A percentile compares a stretch with the other conserved stretches of the same genome.
Conservation (phyloP, 768 basidiomycete genomes). For the Russula brevipes region DNA sequence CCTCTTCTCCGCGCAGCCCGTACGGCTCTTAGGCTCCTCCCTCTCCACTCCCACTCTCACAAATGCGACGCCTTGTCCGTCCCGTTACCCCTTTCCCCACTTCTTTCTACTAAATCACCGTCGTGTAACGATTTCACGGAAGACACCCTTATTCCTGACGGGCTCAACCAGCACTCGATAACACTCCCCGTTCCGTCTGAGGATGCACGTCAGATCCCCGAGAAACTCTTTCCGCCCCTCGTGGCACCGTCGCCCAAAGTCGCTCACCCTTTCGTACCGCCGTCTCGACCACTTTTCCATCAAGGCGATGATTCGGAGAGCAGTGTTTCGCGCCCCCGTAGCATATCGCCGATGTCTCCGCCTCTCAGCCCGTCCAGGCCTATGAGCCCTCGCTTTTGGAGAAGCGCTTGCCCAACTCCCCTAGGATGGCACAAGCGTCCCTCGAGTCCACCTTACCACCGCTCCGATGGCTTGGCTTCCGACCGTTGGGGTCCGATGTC, state of each 20-base stretch:
- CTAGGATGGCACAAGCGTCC: neutral
- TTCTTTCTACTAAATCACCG: neutral
- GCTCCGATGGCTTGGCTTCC: neutral
- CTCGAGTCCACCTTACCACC: neutral
- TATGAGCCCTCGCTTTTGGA: constrained; percentile 5
- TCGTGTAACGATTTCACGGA: neutral
- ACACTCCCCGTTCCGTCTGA: neutral
- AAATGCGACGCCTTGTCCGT: constrained; percentile 5
- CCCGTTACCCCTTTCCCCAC: constrained; percentile 6
- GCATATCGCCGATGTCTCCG: constrained; percentile 6
- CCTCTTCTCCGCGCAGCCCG: neutral
- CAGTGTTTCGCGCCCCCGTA: constrained; percentile 1
- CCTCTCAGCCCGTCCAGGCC: constrained; percentile 4
- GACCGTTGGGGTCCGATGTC: constrained; percentile 8
- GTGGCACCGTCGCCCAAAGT: constrained; percentile 1
- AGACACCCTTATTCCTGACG: neutral
- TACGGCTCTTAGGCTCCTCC: neutral
- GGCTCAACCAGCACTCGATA: neutral
- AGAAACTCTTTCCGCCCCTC: neutral
- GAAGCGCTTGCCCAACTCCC: neutral
- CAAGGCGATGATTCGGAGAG: neutral
- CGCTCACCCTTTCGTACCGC: neutral
- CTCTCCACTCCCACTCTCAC: neutral
- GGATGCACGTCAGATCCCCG: neutral
- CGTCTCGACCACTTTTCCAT: constrained; percentile 4